Percentiles rank a stretch among this genome's conserved stretches.
Evolutionary conservation across 2,329 filamentous ascomycete species (phyloP).

Genomic region (Hypoxylon sp.): DNA sequence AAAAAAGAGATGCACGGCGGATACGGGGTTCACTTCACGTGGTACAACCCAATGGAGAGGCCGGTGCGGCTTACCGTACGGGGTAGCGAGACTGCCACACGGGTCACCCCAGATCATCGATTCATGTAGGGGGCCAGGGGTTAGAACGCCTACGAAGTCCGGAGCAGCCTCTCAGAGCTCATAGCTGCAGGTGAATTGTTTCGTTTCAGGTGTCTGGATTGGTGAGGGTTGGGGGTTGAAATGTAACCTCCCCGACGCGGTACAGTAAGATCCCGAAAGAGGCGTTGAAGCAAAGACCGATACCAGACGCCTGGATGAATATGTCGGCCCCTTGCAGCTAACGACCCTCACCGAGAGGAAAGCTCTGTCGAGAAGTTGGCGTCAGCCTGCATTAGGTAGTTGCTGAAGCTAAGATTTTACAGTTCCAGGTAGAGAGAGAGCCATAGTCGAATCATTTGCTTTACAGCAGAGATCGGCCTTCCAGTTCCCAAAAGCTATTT

Average conservation of each 20-base stretch:
- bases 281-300: slow-evolving; percentile 2
- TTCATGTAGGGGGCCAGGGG: slow-evolving; percentile 22
- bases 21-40: slow-evolving; percentile 20
- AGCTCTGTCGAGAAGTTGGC: slow-evolving; percentile 5
- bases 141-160: not conserved
- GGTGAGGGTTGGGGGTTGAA: slow-evolving; percentile 26
- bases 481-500: not conserved
- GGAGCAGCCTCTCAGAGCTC: slow-evolving; percentile 9
- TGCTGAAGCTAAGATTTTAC: slow-evolving; percentile 9
- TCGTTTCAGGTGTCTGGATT: slow-evolving; percentile 29
- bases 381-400: slow-evolving; percentile 3
- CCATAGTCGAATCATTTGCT: not conserved
- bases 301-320: slow-evolving; percentile 23
- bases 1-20: slow-evolving; percentile 18
- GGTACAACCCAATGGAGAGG: slow-evolving; percentile 5
- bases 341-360: not conserved
- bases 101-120: slow-evolving; percentile 33
- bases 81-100: slow-evolving; percentile 22
- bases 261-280: slow-evolving; percentile 7
- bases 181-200: slow-evolving; percentile 13
- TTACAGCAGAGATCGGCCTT: not conserved
- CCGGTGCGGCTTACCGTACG: slow-evolving; percentile 23
- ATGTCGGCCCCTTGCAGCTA: slow-evolving; percentile 21
- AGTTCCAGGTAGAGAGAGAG: not conserved
- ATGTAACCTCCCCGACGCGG: slow-evolving; percentile 13